Evolutionary conservation across 2,329 filamentous ascomycete genomes (phyloP).

Genomic region (Aspergillus hiratsukae): DNA sequence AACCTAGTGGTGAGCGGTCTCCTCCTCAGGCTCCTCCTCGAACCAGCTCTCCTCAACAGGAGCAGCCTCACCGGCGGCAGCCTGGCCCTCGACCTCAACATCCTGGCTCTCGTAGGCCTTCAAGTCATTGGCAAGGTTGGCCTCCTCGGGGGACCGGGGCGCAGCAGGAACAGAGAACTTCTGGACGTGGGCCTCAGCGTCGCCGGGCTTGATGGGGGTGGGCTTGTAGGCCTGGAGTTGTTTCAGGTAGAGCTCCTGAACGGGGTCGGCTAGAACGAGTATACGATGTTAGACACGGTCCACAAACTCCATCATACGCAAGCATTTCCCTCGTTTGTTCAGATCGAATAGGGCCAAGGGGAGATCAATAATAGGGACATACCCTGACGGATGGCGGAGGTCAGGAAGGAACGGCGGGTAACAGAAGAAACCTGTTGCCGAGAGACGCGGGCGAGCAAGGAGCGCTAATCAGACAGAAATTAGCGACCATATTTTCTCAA

Average conservation of each 20-base stretch:
- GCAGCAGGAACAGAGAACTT: conserved; percentile 76
- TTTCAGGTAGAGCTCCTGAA: conserved; percentile 95
- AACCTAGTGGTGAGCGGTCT: conserved; percentile 42
- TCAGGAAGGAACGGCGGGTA: conserved; percentile 60
- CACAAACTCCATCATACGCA: neutral
- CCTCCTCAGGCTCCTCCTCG: conserved; percentile 63
- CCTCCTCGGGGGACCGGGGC: conserved; percentile 86
- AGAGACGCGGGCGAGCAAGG: conserved; percentile 57
- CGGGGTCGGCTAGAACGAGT: conserved; percentile 73
- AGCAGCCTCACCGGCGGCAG: conserved; percentile 57
- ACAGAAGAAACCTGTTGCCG: conserved; percentile 53
- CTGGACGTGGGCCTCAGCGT: conserved; percentile 86
- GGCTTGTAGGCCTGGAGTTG: conserved; percentile 96
- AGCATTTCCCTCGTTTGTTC: neutral
- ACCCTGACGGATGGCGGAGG: conserved; percentile 60
- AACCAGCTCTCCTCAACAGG: conserved; percentile 72
- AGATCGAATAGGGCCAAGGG: conserved; percentile 19
- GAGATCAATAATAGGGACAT: conserved; percentile 30
- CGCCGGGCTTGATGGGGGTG: conserved; percentile 73
- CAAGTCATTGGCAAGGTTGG: conserved; percentile 84
- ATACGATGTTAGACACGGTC: conserved; percentile 17
- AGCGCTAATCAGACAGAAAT: conserved; percentile 46
- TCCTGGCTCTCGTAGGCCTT: conserved; percentile 91
- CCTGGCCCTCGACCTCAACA: conserved; percentile 90
- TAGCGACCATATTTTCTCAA: conserved; percentile 2